Evolutionary conservation across 2,329 filamentous ascomycete species (phyloP), one percentile per base, ranked within the genome.

Genomic region (Thelonectria blattea): DNA sequence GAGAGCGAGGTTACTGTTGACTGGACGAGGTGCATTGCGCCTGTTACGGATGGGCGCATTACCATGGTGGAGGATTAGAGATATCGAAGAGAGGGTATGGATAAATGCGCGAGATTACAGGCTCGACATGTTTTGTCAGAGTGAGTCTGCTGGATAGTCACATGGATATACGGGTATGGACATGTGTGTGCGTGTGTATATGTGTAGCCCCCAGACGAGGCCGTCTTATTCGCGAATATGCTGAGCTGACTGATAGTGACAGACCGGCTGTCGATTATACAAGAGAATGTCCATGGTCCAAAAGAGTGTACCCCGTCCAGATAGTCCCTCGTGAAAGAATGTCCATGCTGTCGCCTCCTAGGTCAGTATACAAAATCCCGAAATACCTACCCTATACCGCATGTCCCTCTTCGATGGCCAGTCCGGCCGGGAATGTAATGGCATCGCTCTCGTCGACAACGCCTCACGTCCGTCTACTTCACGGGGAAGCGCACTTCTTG

Each of bases 21-120:
- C 65, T 96, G 92, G 92, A 94, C 91, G 9, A 86, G 85, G 62
- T 89, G 91, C 2, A 93, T 96, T 73, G 86, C 89, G 56, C 93
- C 93, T 1, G 83, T 84, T 58, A 62, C 94, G 9, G 92, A 96
- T 73, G 92, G 91, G 1, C 84, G 92, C 49, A 96, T 96, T 43
- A 74, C 72, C 32, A 83, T 82, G 73, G 71, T 83, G 3, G 69
- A 61, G 14, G 20, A 20, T 6, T 42, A 42, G 14, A n/a, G 10
- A 10, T 6, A 6, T 24, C 3, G 22, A 24, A 3, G 22, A 24
- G 22, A 24, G n/a, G n/a, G n/a, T 24, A 24, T 30, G 17, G 22
- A 20, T 5, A 45, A 20, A 14, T 18, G 8, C 22, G 17, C 4
- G 15, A n/a, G 39, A 3, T 3, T 42, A 5, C 5, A 43, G 3